These are phyloP conservation scores for Chloroidium sp. DNA, from an alignment of 163 green algal species.

Conservation along the genomic window DNA sequence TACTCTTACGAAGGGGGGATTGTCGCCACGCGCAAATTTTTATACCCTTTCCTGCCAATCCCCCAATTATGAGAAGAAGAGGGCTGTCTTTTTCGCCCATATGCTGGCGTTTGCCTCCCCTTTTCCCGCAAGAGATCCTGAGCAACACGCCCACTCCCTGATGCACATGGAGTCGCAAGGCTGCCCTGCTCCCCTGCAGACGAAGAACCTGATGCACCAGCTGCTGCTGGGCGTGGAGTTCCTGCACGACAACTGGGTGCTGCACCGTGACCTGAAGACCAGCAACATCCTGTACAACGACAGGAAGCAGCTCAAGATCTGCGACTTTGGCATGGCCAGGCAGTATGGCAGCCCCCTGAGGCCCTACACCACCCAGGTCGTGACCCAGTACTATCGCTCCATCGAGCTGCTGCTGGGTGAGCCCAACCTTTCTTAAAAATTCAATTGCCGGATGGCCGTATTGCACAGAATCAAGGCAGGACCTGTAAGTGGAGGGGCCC, in stretches of 20 bases:
- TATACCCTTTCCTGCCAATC: background rate
- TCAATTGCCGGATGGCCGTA: too few species aligned
- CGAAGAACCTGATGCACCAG: constrained; percentile 86
- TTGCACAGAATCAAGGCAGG: too few species aligned
- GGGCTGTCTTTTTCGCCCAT: background rate
- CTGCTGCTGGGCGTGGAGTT: constrained; percentile 76
- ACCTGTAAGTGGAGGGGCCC: too few species aligned
- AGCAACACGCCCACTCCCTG: background rate
- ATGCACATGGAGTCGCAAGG: constrained; percentile 6
- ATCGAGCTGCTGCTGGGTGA: constrained; percentile 85
- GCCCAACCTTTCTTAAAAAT: background rate
- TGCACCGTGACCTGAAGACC: constrained; percentile 93
- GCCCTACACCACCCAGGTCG: constrained; percentile 84
- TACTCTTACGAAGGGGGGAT: too few species aligned
- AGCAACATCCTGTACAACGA: constrained; percentile 98
- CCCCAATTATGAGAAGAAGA: background rate
- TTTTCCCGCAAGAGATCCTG: background rate
- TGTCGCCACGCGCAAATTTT: too few species aligned
- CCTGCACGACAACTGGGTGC: constrained; percentile 91
- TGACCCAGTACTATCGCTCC: constrained; percentile 93
- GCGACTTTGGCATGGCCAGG: constrained; percentile 92
- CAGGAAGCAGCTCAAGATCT: constrained; percentile 89
- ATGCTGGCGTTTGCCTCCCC: background rate
- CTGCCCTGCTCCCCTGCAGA: constrained; percentile 28
- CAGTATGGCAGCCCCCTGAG: constrained; percentile 63